Conservation (phyloP, 208 protist species). For the Leishmania amazonensis region DNA sequence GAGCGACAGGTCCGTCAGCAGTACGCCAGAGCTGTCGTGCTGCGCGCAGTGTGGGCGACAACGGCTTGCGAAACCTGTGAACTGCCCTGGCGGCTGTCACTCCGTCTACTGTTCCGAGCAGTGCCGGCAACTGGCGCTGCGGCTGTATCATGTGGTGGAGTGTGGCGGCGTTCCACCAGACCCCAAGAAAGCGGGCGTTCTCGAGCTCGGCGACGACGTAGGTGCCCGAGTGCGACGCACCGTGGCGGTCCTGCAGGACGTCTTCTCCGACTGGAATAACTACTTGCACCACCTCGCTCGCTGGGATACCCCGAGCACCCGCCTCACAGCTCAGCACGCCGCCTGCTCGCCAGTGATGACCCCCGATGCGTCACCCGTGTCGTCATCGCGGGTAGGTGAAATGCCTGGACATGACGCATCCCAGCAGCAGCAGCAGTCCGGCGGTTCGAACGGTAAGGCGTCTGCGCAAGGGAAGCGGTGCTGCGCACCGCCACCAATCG, state of each 20-base stretch:
- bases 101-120: conserved; percentile 42
- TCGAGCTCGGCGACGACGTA: conserved; percentile 3
- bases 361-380: neutral
- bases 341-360: neutral
- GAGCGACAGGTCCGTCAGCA: conserved; percentile 3
- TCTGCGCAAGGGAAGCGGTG: neutral
- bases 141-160: conserved; percentile 46
- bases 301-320: conserved; percentile 21
- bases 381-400: neutral
- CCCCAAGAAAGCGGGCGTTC: neutral
- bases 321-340: neutral
- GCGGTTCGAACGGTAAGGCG: neutral
- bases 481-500: conserved; percentile 19
- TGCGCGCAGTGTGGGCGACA: conserved; percentile 22
- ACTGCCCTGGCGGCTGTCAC: conserved; percentile 35
- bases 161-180: conserved; percentile 23
- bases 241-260: conserved; percentile 14
- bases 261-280: conserved; percentile 22
- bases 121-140: conserved; percentile 40
- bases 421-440: too few relatives aligned
- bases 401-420: neutral
- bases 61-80: conserved; percentile 2
- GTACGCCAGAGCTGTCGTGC: neutral
- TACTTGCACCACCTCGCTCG: conserved; percentile 19
- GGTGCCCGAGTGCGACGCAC: conserved; percentile 14